Evolutionary conservation across 1,139 yeast species (phyloP).

Genomic region (Geotrichum histeridarum): DNA sequence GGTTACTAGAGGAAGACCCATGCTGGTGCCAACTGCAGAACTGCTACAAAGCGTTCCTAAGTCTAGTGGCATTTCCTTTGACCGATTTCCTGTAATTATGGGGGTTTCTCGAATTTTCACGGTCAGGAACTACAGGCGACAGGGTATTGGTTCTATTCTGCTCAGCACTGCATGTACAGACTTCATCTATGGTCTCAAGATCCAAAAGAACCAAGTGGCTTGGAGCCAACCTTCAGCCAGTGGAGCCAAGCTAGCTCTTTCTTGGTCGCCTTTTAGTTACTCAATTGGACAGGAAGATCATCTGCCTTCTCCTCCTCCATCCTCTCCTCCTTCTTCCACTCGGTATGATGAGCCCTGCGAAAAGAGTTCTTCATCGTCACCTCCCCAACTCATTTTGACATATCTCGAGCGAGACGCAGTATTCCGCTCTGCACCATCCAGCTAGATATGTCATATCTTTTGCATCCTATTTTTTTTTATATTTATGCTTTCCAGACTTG

Average conservation of each 20-base stretch:
- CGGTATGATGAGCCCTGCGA: no score
- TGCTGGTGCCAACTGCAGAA: constrained; percentile 39
- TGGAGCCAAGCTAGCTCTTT: constrained; percentile 52
- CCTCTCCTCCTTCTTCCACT: neutral
- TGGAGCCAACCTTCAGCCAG: constrained; percentile 69
- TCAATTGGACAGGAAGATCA: neutral
- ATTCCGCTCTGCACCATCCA: neutral
- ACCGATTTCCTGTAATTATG: constrained; percentile 28
- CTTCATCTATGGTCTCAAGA: constrained; percentile 49
- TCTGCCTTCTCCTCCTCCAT: constrained; percentile 7
- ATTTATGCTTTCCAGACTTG: no score
- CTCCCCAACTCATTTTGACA: neutral
- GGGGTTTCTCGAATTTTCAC: constrained; percentile 69
- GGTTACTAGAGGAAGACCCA: constrained; percentile 43
- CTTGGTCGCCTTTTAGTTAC: constrained; percentile 22
- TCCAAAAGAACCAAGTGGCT: constrained; percentile 46
- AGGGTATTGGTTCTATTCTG: constrained; percentile 46
- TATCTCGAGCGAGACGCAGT: constrained; percentile 12
- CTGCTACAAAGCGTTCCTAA: constrained; percentile 33
- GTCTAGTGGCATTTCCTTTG: neutral
- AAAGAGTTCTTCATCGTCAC: neutral
- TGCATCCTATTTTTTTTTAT: no score
- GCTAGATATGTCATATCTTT: no score
- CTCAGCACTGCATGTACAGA: constrained; percentile 42
- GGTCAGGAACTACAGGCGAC: constrained; percentile 50